Evolutionary conservation across 352 stramenopile genomes (phyloP).

Genomic region (Globisporangium nodosum): DNA sequence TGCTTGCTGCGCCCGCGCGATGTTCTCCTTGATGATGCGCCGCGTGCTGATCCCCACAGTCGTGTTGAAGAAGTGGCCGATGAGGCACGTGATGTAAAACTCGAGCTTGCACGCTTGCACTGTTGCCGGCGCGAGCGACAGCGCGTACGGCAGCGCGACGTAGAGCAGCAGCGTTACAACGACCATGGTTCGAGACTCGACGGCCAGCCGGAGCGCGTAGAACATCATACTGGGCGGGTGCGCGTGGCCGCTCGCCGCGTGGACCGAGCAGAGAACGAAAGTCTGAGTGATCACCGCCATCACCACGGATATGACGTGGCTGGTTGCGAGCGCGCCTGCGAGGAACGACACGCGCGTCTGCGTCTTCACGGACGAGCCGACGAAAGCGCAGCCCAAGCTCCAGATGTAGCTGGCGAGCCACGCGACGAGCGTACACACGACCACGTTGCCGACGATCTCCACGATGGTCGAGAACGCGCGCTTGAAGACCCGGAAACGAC

Average conservation of each 20-base stretch:
- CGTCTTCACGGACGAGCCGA: slow-evolving; percentile 10
- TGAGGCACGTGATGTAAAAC: not conserved
- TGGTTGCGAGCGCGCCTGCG: slow-evolving; percentile 5
- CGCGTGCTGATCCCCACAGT: slow-evolving; percentile 3
- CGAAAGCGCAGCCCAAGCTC: slow-evolving; percentile 20
- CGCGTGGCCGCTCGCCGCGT: not conserved
- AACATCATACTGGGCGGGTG: not conserved
- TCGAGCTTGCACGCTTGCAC: not conserved
- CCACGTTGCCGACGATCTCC: slow-evolving; percentile 19
- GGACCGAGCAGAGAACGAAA: slow-evolving; percentile 3
- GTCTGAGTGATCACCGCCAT: slow-evolving; percentile 1
- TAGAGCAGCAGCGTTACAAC: slow-evolving; percentile 1
- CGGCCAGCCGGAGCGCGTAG: not conserved
- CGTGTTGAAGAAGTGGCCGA: slow-evolving; percentile 1
- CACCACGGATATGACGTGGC: not conserved
- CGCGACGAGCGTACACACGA: slow-evolving; percentile 18
- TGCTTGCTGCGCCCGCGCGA: not conserved
- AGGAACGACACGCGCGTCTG: slow-evolving; percentile 21
- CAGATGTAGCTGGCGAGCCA: slow-evolving; percentile 18
- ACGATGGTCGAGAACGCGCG: slow-evolving; percentile 2
- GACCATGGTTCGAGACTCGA: not conserved
- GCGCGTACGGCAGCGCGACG: not conserved
- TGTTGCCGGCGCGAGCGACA: not conserved
- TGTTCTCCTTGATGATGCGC: slow-evolving; percentile 7
- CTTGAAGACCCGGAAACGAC: not conserved